Evolutionary conservation across 345 rosid genomes (phyloP).

Genomic region (Melaleuca quinquenervia): DNA sequence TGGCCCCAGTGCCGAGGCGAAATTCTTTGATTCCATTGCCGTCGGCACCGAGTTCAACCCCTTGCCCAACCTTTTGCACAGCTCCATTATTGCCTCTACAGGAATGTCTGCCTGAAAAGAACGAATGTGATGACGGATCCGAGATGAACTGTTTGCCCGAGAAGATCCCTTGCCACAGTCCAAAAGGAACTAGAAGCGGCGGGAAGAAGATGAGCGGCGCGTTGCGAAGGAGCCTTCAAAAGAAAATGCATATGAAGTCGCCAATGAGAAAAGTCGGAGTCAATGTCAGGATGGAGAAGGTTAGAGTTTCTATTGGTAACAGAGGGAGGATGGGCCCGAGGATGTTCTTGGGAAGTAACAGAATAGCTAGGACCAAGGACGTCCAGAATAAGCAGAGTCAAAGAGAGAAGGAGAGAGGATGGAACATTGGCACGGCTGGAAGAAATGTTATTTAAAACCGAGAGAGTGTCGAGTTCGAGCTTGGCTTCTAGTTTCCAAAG

Average conservation of each 20-base stretch:
- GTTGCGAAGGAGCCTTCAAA: conserved; percentile 65
- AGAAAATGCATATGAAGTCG: conserved; percentile 43
- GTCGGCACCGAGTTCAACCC: conserved; percentile 14
- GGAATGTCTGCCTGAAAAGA: conserved; percentile 9
- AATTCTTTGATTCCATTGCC: conserved; percentile 69
- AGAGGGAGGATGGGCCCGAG: conserved; percentile 64
- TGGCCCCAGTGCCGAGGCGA: conserved; percentile 52
- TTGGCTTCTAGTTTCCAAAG: background rate
- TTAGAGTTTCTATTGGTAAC: conserved; percentile 78
- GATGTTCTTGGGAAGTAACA: conserved; percentile 42
- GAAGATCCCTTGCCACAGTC: conserved; percentile 40
- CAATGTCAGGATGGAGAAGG: conserved; percentile 78
- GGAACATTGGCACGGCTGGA: conserved; percentile 35
- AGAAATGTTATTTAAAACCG: conserved; percentile 15
- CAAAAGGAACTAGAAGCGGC: conserved; percentile 31
- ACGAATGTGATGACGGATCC: conserved; percentile 25
- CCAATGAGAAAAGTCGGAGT: conserved; percentile 62
- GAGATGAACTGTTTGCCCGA: conserved; percentile 23
- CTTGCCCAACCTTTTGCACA: conserved; percentile 8
- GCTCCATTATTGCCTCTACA: conserved; percentile 13
- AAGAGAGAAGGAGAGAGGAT: conserved; percentile 71
- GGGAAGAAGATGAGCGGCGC: conserved; percentile 43
- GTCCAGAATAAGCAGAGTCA: conserved; percentile 39
- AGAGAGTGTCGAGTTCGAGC: background rate
- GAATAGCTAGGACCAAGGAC: conserved; percentile 47